Conservation (phyloP, 768 basidiomycete species). For the Boletellus ananas region DNA sequence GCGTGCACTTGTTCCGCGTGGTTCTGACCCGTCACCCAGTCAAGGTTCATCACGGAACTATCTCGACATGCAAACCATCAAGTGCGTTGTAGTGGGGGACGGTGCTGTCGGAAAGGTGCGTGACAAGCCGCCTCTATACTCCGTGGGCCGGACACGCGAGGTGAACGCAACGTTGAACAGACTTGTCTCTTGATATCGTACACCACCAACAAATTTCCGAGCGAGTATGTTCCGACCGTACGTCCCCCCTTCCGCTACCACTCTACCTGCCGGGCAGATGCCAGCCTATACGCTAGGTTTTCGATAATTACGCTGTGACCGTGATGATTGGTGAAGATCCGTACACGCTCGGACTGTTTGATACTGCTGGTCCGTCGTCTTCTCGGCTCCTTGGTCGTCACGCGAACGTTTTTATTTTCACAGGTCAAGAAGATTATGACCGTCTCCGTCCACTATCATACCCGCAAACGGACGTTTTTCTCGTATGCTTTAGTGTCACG, state of each 20-base stretch:
- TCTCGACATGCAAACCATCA: constrained; percentile 85
- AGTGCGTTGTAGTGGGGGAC: constrained; percentile 96
- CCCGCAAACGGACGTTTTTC: constrained; percentile 99
- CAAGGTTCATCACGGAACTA: constrained; percentile 16
- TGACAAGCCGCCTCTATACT: constrained; percentile 8
- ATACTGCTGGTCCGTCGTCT: constrained; percentile 86
- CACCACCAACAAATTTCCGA: constrained; percentile 97
- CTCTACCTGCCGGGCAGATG: constrained; percentile 13
- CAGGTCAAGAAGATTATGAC: constrained; percentile 99
- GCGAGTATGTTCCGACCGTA: constrained; percentile 98
- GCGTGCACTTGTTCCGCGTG: constrained; percentile 14
- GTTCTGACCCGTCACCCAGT: constrained; percentile 17
- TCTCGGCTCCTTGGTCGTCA: constrained; percentile 1
- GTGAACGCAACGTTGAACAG: constrained; percentile 37
- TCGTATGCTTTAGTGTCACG: constrained; percentile 99
- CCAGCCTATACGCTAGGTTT: constrained; percentile 53
- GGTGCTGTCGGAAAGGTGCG: constrained; percentile 97
- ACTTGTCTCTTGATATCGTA: constrained; percentile 96
- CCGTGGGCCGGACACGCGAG: not conserved
- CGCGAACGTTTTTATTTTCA: constrained; percentile 11
- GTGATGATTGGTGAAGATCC: constrained; percentile 99
- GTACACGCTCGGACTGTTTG: constrained; percentile 96
- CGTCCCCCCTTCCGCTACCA: constrained; percentile 30
- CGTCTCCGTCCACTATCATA: constrained; percentile 98
- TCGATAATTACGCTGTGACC: constrained; percentile 99